Percentiles rank a stretch among this genome's conserved stretches.
These are phyloP conservation scores for Inosperma sp. DNA, from an alignment of 768 basidiomycete species.

Conservation along the genomic window DNA sequence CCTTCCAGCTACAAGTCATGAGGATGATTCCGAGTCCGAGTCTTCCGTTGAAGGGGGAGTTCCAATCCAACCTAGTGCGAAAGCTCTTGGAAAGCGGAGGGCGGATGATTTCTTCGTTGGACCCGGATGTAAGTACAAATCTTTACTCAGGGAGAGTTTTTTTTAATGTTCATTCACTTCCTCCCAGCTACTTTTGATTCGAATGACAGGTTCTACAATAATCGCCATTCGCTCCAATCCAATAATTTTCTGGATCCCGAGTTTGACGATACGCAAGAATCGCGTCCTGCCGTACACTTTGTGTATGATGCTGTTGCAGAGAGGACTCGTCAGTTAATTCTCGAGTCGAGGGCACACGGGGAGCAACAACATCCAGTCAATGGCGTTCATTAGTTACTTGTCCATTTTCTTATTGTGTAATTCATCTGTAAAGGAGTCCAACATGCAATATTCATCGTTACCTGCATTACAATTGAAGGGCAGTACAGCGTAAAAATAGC, in stretches of 20 bases:
- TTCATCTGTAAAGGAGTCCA: no score
- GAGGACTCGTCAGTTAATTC: slow-evolving; percentile 46
- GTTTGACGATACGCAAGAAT: slow-evolving; percentile 40
- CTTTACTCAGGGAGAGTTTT: background rate
- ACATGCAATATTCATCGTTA: no score
- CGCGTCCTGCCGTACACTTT: slow-evolving; percentile 52
- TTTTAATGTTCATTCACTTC: background rate
- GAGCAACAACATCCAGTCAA: slow-evolving; percentile 8
- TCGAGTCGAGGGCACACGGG: background rate
- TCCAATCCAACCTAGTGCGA: slow-evolving; percentile 69
- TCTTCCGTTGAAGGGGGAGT: slow-evolving; percentile 30
- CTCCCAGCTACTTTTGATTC: slow-evolving; percentile 46
- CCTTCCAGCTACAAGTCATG: background rate
- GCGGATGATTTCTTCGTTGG: slow-evolving; percentile 48
- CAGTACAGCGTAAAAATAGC: no score
- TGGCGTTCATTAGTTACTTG: slow-evolving; percentile 16
- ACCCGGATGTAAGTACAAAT: slow-evolving; percentile 39
- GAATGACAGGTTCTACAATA: slow-evolving; percentile 50
- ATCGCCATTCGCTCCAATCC: slow-evolving; percentile 31
- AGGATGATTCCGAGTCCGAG: slow-evolving; percentile 15
- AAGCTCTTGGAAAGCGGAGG: slow-evolving; percentile 82
- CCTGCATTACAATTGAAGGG: no score
- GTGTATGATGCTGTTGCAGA: slow-evolving; percentile 95
- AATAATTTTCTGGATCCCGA: slow-evolving; percentile 46
- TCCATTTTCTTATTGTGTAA: no score